Base-by-base conservation (phyloP, 2,329 filamentous ascomycete species). In the Fusarium brachygibbosum region DNA sequence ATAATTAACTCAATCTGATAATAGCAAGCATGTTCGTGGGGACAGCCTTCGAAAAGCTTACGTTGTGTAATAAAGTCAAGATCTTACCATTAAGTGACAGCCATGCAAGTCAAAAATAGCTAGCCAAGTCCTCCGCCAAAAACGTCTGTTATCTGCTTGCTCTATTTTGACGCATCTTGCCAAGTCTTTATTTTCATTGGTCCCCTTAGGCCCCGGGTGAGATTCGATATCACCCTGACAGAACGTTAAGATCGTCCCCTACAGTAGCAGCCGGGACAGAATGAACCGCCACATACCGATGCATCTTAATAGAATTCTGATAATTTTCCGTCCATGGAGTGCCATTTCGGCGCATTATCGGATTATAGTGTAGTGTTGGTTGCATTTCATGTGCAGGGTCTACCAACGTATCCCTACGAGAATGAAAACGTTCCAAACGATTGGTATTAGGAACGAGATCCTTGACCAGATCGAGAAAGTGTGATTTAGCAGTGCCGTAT, bases 271-370 rank as follows among this genome's bases (percentile, higher is more conserved):
- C 23, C 48, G 48, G 48, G 11, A 19, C 12, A 17, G 28, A 9
- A 29, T 28, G 9, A 12, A 17, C 48, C 17, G 17, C 32, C 23
- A 50, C 21, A 28, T 37, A 10, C 13, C 48, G 32, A 19, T 29
- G 21, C 13, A 8, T 25, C 48, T 50, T 50, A 50, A 50, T 3
- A 40, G 9, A 16, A 38, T 35, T 6, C 48, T 9, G 5, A 29
- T 50, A 50, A 50, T 50, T 50, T 50, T 50, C 48, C 48, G 48
- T 25, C 45, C 17, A 45, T 35, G 34, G 28, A 13, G n/a, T 13
- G 11, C 6, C 29, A 23, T 49, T 16, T 50, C 32, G 48, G 48
- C 14, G 32, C 9, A 12, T 28, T 29, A 12, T 50, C 48, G 21
- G 23, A n/a, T 50, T 50, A 37, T 10, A 21, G 28, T 23, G 31